Evolutionary conservation across 2,329 filamentous ascomycete species (phyloP), one percentile per base, ranked within the genome.

Genomic region (Botryotinia globosa): DNA sequence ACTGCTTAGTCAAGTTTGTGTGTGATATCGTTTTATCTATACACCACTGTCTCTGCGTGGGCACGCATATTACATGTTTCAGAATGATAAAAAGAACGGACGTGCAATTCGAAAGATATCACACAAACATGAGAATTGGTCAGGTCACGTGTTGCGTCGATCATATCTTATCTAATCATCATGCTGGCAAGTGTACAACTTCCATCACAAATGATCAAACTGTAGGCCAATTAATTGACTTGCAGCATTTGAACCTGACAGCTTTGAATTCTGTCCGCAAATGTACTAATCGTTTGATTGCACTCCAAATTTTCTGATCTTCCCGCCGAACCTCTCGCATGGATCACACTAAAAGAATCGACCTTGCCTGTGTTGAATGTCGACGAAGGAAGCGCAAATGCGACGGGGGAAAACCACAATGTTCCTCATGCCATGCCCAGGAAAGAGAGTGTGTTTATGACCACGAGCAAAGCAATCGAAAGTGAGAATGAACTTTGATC

Each of bases 281-380:
- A n/a, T 42, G 25, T 2, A 62, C 39, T 62, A 39, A 18, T 25
- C 42, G 14, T 39, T 39, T 22, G 22, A 37, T 39, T n/a, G 4
- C 34, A 42, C 16, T n/a, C n/a, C 12, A 9, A 5, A 42, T 4
- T n/a, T 39, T 3, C 59, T 18, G 59, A n/a, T 39, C 22, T 8
- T 14, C 20, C 32, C 18, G 32, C 25, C 4, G n/a, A 42, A 42
- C 6, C 22, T n/a, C 22, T 42, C 37, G 12, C 22, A 62, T 62
- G 59, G 59, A 62, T n/a, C 22, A 14, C 59, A n/a, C 22, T 14
- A 39, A 39, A 42, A 42, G 59, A 62, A 42, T 62, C 22, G 59
- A 62, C 22, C 59, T 62, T 62, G 59, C 59, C 12, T 62, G 59
- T 62, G 59, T 16, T 62, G 34, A 62, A 62, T 62, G 59, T 34